A percentile compares a stretch with the other conserved stretches of the same genome.
Conservation (phyloP, 331 rosid species). For the Ulmus americana region DNA sequence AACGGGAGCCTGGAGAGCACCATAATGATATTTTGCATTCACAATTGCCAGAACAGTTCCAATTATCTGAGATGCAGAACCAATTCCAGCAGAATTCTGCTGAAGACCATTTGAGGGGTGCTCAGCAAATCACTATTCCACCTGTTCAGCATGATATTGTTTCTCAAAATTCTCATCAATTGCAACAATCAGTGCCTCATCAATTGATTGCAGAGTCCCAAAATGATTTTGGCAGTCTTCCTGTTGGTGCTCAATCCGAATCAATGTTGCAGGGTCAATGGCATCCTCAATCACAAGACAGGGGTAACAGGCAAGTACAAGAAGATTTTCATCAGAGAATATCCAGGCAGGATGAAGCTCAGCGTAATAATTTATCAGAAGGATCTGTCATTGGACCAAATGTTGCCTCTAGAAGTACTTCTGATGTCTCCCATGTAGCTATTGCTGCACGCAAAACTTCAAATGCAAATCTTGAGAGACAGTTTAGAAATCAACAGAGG, state of each 20-base stretch:
- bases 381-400: constrained; percentile 55
- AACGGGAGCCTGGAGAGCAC: constrained; percentile 61
- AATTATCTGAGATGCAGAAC: constrained; percentile 54
- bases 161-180: constrained; percentile 58
- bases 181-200: constrained; percentile 51
- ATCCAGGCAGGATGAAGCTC: constrained; percentile 65
- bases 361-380: constrained; percentile 70
- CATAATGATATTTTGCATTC: constrained; percentile 52
- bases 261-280: constrained; percentile 43
- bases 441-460: constrained; percentile 21
- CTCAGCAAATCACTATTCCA: constrained; percentile 46
- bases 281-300: constrained; percentile 40
- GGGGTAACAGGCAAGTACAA: constrained; percentile 32
- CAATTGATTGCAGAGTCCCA: constrained; percentile 53
- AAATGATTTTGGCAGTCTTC: constrained; percentile 52
- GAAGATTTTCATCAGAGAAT: constrained; percentile 46
- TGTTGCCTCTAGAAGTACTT: constrained; percentile 39
- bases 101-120: constrained; percentile 48
- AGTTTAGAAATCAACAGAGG: constrained; percentile 61
- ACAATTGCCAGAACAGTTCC: constrained; percentile 53
- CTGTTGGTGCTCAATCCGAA: constrained; percentile 58
- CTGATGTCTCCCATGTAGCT: constrained; percentile 37
- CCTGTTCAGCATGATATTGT: constrained; percentile 52
- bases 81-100: constrained; percentile 60
- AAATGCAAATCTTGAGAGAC: constrained; percentile 23